phyloP scores from a whole-genome alignment of 2,329 filamentous ascomycete genomes.

The Cytospora piceicola region DNA sequence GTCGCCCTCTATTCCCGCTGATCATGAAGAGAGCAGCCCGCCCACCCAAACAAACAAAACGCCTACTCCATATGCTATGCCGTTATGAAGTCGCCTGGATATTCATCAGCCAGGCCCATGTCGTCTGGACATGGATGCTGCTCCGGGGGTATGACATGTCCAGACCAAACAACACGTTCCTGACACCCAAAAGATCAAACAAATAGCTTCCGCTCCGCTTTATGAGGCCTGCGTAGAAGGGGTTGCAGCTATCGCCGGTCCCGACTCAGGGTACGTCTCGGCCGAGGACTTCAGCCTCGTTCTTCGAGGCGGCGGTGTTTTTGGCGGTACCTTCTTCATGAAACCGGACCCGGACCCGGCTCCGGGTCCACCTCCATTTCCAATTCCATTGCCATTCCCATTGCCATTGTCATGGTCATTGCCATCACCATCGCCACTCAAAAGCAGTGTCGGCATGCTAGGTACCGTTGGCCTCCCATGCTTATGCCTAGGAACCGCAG shows the following conservation, averaged over 20 bases:
- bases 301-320: conserved; percentile 30
- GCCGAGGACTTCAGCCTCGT: conserved; percentile 24
- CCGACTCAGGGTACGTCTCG: conserved; percentile 20
- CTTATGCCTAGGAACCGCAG: conserved; percentile 59
- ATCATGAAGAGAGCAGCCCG: neutral
- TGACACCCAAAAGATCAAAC: neutral
- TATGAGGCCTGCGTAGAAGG: conserved; percentile 11
- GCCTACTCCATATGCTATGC: conserved; percentile 4
- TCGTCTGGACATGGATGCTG: neutral
- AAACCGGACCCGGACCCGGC: neutral
- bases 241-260: conserved; percentile 15
- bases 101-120: neutral
- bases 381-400: conserved; percentile 1
- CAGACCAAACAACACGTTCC: neutral
- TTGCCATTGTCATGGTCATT: conserved; percentile 9
- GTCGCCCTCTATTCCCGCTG: neutral
- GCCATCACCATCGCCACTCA: conserved; percentile 9
- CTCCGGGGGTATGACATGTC: neutral
- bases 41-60: neutral
- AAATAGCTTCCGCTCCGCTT: neutral
- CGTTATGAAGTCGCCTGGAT: neutral
- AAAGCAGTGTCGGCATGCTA: conserved; percentile 17
- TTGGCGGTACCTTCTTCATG: conserved; percentile 28
- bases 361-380: neutral
- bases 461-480: conserved; percentile 52